Conservation (phyloP, 2,329 filamentous ascomycete species). For the Neopestalotiopsis sp. region DNA sequence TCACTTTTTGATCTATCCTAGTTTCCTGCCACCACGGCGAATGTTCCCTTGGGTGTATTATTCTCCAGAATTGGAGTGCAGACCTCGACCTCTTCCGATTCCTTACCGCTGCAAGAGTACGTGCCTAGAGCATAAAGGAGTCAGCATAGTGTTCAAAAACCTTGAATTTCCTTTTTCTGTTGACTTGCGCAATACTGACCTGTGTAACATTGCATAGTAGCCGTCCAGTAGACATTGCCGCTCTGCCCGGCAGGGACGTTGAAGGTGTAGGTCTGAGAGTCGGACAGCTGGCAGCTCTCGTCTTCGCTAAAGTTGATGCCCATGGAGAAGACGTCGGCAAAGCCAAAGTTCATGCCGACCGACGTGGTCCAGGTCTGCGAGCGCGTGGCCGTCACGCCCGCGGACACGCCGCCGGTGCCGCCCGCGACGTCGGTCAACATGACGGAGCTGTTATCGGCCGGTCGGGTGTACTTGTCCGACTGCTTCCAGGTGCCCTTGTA, state of each 20-base stretch:
- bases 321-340: not conserved
- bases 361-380: not conserved
- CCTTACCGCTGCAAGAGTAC: not conserved
- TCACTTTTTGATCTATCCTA: not conserved
- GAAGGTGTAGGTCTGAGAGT: not conserved
- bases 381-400: not conserved
- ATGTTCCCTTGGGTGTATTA: not conserved
- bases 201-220: not conserved
- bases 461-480: not conserved
- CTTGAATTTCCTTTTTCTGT: not conserved
- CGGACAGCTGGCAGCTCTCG: not conserved
- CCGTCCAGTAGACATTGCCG: not conserved
- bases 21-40: not conserved
- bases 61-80: not conserved
- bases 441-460: not conserved
- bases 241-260: not conserved
- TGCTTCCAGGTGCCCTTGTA: not conserved
- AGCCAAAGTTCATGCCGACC: not conserved
- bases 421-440: not conserved
- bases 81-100: not conserved
- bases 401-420: too few relatives aligned
- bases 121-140: not conserved
- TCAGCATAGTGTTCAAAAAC: not conserved
- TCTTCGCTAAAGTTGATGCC: not conserved
- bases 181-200: not conserved